These are phyloP conservation scores for Aspergillus neotritici DNA, from an alignment of 2,329 filamentous ascomycete species.

Conservation along the genomic window DNA sequence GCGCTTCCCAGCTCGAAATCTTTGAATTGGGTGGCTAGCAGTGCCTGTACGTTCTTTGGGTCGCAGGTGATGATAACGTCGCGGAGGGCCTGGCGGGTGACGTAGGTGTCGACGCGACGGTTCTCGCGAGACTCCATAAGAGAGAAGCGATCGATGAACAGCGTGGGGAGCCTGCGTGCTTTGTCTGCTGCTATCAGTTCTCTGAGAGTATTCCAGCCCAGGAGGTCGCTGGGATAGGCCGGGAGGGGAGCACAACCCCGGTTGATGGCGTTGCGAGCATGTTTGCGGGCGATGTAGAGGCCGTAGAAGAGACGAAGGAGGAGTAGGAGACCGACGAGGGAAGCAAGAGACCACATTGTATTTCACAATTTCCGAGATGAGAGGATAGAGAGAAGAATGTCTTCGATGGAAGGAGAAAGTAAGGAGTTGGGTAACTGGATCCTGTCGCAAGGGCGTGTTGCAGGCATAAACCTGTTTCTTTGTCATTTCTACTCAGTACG, in stretches of 20 bases:
- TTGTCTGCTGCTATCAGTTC: conserved; percentile 22
- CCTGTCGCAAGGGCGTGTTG: too few species aligned
- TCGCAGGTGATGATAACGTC: conserved; percentile 29
- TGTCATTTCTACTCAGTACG: too few species aligned
- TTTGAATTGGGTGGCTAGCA: conserved; percentile 74
- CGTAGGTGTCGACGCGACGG: conserved; percentile 23
- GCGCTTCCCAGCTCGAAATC: conserved; percentile 77
- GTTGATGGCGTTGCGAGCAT: conserved; percentile 21
- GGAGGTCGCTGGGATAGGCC: conserved; percentile 22
- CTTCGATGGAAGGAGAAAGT: too few species aligned
- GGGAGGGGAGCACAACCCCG: conserved; percentile 22
- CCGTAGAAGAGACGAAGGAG: conserved; percentile 20
- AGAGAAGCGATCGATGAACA: conserved; percentile 17
- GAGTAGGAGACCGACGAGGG: conserved; percentile 20
- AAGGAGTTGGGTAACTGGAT: too few species aligned
- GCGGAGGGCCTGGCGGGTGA: conserved; percentile 19
- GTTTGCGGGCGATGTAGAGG: conserved; percentile 19
- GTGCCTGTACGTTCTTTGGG: conserved; percentile 68
- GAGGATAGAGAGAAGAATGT: too few species aligned
- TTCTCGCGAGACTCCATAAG: conserved; percentile 19
- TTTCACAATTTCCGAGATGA: too few species aligned
- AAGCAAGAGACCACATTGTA: neutral
- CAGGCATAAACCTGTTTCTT: too few species aligned
- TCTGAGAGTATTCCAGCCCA: conserved; percentile 22
- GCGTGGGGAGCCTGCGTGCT: conserved; percentile 16